phyloP scores from a whole-genome alignment of 2,329 filamentous ascomycete species.

The Ilyonectria mors-panacis region DNA sequence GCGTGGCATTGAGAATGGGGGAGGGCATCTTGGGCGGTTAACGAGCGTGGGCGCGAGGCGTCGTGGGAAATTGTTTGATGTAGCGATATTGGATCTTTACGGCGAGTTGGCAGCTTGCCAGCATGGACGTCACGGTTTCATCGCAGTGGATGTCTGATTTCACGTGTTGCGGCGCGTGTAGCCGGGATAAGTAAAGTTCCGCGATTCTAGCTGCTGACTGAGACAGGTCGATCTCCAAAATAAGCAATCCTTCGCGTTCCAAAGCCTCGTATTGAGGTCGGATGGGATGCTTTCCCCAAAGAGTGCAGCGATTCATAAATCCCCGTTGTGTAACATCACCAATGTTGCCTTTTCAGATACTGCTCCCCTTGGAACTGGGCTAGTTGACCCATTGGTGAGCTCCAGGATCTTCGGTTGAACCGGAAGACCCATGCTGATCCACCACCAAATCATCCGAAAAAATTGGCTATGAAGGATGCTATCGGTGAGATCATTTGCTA shows the following conservation, averaged over 20 bases:
- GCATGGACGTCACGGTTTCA: background rate
- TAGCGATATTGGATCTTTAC: background rate
- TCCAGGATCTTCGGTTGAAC: background rate
- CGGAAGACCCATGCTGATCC: background rate
- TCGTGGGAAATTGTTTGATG: background rate
- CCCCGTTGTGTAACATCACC: background rate
- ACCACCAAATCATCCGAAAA: background rate
- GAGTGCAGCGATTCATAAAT: background rate
- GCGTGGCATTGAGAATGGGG: conserved; percentile 66
- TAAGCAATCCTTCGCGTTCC: background rate
- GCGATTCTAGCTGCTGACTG: conserved; percentile 9
- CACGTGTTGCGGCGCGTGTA: conserved; percentile 19
- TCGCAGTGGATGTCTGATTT: conserved; percentile 2
- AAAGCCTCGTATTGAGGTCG: background rate
- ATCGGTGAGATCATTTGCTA: too few relatives aligned
- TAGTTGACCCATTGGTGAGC: background rate
- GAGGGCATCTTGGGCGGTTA: conserved; percentile 57
- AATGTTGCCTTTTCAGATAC: background rate
- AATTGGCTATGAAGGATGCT: too few relatives aligned
- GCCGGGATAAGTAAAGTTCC: conserved; percentile 27
- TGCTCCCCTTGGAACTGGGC: background rate
- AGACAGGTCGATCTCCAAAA: background rate
- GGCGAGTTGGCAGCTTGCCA: background rate
- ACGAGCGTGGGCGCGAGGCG: background rate
- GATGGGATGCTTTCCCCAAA: background rate